phyloP scores from a whole-genome alignment of 2,329 filamentous ascomycete genomes.

The Fusarium subglutinans region DNA sequence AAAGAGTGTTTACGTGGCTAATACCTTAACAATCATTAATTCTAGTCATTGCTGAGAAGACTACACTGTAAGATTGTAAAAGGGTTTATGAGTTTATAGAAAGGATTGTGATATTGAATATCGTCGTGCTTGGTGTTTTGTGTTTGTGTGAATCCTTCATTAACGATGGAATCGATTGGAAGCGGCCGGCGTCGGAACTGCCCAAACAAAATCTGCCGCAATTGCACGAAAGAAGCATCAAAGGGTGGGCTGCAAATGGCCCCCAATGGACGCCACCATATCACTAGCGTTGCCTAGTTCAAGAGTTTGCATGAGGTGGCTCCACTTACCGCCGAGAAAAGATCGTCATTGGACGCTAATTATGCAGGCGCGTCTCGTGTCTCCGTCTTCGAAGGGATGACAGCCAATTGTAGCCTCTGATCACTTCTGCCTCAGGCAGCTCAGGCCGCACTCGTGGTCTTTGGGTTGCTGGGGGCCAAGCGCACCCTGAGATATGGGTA shows the following conservation, averaged over 20 bases:
- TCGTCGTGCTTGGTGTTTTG: not conserved
- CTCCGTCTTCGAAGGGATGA: not conserved
- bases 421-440: constrained; percentile 39
- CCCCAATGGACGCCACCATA: constrained; percentile 13
- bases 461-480: constrained; percentile 36
- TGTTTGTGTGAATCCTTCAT: not conserved
- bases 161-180: constrained; percentile 21
- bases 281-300: constrained; percentile 4
- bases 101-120: not conserved
- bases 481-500: constrained; percentile 40
- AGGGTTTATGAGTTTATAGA: not conserved
- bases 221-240: constrained; percentile 5
- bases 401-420: constrained; percentile 29
- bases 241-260: constrained; percentile 4
- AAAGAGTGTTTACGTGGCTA: not conserved
- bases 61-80: not conserved
- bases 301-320: constrained; percentile 25
- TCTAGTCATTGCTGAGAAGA: not conserved
- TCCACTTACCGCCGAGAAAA: constrained; percentile 1
- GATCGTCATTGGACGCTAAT: constrained; percentile 27
- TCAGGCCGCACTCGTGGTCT: constrained; percentile 32
- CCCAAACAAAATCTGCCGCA: constrained; percentile 28
- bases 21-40: not conserved
- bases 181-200: constrained; percentile 18
- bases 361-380: constrained; percentile 39